Conservation (phyloP, 2,329 filamentous ascomycete species). For the Phyllosticta citrichinensis region DNA sequence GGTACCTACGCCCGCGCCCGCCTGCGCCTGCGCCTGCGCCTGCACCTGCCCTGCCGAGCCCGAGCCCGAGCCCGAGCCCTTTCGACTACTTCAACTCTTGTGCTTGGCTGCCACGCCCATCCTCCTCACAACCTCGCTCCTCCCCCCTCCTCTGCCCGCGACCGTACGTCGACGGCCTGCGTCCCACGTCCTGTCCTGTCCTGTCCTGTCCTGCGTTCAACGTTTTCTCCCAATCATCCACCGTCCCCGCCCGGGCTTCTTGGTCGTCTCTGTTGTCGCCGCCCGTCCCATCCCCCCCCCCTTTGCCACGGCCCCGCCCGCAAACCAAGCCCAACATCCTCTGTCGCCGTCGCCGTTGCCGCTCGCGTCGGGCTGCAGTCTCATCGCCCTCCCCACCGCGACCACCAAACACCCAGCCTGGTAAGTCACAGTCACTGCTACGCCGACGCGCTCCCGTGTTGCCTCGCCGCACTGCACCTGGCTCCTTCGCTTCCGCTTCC, state of each 20-base stretch:
- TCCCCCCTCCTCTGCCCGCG: background rate
- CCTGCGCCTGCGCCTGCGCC: background rate
- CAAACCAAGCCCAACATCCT: background rate
- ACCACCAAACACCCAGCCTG: background rate
- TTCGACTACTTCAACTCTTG: background rate
- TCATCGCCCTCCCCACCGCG: constrained; percentile 7
- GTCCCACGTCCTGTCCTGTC: background rate
- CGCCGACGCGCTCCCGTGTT: no score
- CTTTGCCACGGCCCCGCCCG: background rate
- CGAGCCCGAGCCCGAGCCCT: background rate
- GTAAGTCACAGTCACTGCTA: background rate
- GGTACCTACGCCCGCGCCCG: no score
- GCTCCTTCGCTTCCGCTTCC: constrained; percentile 12
- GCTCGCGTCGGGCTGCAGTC: constrained; percentile 7
- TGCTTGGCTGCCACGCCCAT: no score
- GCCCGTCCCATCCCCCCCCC: background rate
- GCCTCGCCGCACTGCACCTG: background rate
- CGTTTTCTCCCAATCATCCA: background rate
- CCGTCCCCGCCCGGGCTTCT: background rate
- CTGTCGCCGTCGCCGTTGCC: background rate
- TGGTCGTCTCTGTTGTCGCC: background rate
- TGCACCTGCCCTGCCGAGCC: background rate
- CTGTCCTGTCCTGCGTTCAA: background rate
- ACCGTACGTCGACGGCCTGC: background rate
- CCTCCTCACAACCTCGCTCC: no score